Conservation (phyloP, 1,139 yeast species). For the Saccharomyces hybrid region DNA sequence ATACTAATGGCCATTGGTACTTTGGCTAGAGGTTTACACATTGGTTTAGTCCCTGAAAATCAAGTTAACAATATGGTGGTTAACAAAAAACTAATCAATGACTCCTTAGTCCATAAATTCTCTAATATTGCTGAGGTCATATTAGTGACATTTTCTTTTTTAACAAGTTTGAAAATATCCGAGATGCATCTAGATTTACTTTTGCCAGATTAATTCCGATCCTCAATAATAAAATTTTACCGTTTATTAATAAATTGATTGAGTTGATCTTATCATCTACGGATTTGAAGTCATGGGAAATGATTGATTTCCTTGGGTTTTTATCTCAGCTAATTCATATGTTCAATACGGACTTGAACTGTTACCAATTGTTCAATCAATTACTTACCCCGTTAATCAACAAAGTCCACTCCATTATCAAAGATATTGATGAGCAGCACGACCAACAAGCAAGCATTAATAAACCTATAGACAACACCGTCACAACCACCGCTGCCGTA, state of each 20-base stretch:
- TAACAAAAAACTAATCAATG: constrained; percentile 25
- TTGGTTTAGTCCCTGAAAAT: constrained; percentile 33
- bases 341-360: constrained; percentile 57
- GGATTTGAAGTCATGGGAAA: constrained; percentile 53
- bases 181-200: constrained; percentile 83
- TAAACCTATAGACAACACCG: constrained; percentile 6
- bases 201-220: constrained; percentile 81
- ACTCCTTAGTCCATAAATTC: constrained; percentile 43
- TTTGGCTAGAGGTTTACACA: constrained; percentile 67
- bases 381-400: constrained; percentile 65
- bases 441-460: constrained; percentile 29
- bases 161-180: constrained; percentile 55
- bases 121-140: constrained; percentile 75
- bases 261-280: constrained; percentile 59
- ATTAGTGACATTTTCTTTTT: constrained; percentile 74
- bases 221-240: constrained; percentile 47
- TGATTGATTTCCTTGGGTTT: constrained; percentile 76
- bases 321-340: constrained; percentile 82
- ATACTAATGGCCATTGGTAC: constrained; percentile 84
- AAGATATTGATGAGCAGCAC: constrained; percentile 33
- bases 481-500: constrained; percentile 10
- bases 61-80: constrained; percentile 32
- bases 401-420: constrained; percentile 52
- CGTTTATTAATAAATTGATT: constrained; percentile 64
- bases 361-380: constrained; percentile 67